Base-by-base conservation (phyloP, 768 basidiomycete genomes). In the Macrolepiota fuliginosa region DNA sequence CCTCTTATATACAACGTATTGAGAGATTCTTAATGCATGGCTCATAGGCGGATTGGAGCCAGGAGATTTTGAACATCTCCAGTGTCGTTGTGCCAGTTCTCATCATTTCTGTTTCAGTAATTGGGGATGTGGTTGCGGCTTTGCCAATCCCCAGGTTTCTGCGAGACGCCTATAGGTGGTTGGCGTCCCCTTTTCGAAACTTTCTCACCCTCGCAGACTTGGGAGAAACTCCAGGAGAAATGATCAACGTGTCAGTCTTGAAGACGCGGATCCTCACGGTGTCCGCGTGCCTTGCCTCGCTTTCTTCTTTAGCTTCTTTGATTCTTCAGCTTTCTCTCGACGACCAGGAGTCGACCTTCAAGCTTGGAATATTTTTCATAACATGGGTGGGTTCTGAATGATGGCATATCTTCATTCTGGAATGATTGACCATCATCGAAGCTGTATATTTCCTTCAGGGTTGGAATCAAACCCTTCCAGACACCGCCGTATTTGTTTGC, bases 401-500 rank as follows among this genome's bases (percentile, higher is more conserved):
- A 57, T 49, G 36, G 45, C 57, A 39, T 42, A 39, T 39, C 29
- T 49, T 60, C n/a, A 25, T 46, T 12, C 46, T 58, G 58, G 50
- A 15, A 17, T 63, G 39, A 46, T 42, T 47, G 54, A 67, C 53
- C 56, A 37, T 49, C 55, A 22, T 58, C 24, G 22, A 61, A 87
- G 86, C 68, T 66, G 42, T 86, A 83, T 67, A 77, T 79, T 29
- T 68, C 76, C 29, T 63, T 81, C 54, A 71, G 74, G 54, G 65
- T 77, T 62, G 56, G 75, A 29, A 61, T 77, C 25, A 80, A 70
- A 63, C 79, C 81, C 1, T 80, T 80, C 1, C 65, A 66, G 58
- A 85, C 84, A 1, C 77, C 83, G 4, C 85, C 86, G n/a, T 86
- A 82, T 68, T 66, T 82, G 19, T 74, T 81, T 10, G 71, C 83